Conservation (phyloP, 495 filamentous ascomycete genomes). For the Penicillium atrosanguineum region DNA sequence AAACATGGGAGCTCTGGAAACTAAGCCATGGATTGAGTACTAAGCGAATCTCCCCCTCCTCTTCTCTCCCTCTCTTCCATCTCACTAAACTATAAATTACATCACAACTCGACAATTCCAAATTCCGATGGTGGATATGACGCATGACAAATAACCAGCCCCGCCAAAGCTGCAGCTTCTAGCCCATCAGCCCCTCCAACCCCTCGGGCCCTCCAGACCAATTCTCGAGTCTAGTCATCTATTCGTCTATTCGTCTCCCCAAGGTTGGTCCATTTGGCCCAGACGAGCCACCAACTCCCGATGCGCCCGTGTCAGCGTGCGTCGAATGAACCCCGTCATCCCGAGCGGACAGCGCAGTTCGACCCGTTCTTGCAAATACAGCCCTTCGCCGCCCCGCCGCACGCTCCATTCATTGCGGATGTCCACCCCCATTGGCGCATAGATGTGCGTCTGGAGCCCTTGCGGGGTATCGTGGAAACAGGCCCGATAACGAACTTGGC, state of each 20-base stretch:
- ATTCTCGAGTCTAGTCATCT: no score
- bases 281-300: slow-evolving; percentile 7
- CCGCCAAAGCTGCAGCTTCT: slow-evolving; percentile 2
- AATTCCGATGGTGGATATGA: neutral
- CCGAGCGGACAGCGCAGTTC: slow-evolving; percentile 7
- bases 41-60: no score
- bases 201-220: no score
- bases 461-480: slow-evolving; percentile 65
- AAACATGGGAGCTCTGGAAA: neutral
- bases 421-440: slow-evolving; percentile 62
- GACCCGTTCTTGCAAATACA: slow-evolving; percentile 7
- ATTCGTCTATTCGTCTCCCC: neutral
- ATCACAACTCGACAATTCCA: slow-evolving; percentile 16
- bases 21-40: neutral
- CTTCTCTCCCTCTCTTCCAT: neutral
- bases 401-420: slow-evolving; percentile 67
- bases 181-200: neutral
- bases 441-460: slow-evolving; percentile 70
- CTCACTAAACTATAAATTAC: neutral
- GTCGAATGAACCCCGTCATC: slow-evolving; percentile 7
- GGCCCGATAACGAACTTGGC: slow-evolving; percentile 63
- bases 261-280: neutral
- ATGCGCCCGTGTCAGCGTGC: slow-evolving; percentile 4
- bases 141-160: slow-evolving; percentile 17
- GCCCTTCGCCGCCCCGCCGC: neutral